These are phyloP conservation scores for Saussurea involucrata DNA, from an alignment of 129 eudicot species.

Conservation along the genomic window DNA sequence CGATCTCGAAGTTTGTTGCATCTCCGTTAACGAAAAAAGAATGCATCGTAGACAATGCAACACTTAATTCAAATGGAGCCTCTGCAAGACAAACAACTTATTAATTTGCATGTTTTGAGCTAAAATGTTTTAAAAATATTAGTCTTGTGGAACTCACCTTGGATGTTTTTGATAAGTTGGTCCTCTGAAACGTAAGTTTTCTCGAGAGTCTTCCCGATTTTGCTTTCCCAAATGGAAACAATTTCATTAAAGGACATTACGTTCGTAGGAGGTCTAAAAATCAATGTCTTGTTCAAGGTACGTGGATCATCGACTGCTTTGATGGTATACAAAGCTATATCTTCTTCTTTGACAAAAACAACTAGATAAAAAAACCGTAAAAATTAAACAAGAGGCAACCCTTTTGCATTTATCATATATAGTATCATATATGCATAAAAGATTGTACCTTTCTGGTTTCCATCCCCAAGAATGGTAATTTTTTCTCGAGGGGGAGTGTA, in stretches of 20 bases:
- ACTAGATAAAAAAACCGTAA: slow-evolving; percentile 23
- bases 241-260: slow-evolving; percentile 51
- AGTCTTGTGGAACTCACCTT: slow-evolving; percentile 33
- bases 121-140: neutral
- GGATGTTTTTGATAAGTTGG: slow-evolving; percentile 50
- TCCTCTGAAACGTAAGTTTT: slow-evolving; percentile 50
- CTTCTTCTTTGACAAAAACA: slow-evolving; percentile 54
- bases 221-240: slow-evolving; percentile 71
- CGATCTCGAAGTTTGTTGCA: slow-evolving; percentile 50
- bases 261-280: slow-evolving; percentile 54
- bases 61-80: slow-evolving; percentile 37
- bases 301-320: slow-evolving; percentile 75
- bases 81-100: slow-evolving; percentile 31
- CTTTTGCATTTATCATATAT: neutral
- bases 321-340: slow-evolving; percentile 66
- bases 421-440: neutral
- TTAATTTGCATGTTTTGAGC: neutral
- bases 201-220: slow-evolving; percentile 64
- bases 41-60: slow-evolving; percentile 44
- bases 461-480: slow-evolving; percentile 42
- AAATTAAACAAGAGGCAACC: neutral
- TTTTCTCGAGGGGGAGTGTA: slow-evolving; percentile 31
- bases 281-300: slow-evolving; percentile 64
- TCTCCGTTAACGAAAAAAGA: slow-evolving; percentile 55
- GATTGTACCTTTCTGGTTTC: slow-evolving; percentile 38